Evolutionary conservation across 169 alveolate genomes (phyloP).

Genomic region (Plasmodium knowlesi): DNA sequence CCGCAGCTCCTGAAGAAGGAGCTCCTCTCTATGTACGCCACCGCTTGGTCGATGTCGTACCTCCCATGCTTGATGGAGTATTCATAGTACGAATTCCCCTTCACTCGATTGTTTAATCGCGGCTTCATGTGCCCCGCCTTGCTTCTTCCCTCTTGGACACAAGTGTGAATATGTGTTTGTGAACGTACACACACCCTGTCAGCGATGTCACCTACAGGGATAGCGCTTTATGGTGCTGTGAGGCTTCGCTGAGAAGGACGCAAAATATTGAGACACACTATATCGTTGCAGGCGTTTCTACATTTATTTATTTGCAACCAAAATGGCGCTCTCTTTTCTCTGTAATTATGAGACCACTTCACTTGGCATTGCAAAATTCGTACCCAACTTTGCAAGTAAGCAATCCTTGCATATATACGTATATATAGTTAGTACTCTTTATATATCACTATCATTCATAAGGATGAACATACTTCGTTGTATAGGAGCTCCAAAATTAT

Average conservation of each 20-base stretch:
- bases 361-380: neutral
- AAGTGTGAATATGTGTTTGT: neutral
- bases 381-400: neutral
- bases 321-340: neutral
- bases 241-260: neutral
- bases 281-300: neutral
- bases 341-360: neutral
- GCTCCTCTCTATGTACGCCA: slow-evolving; percentile 9
- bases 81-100: slow-evolving; percentile 51
- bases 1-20: slow-evolving; percentile 20
- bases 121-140: slow-evolving; percentile 9
- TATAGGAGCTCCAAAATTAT: neutral
- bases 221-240: neutral
- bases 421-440: neutral
- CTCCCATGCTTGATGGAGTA: slow-evolving; percentile 15
- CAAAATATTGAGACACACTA: neutral
- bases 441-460: neutral
- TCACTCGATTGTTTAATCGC: slow-evolving; percentile 30
- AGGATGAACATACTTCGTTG: neutral
- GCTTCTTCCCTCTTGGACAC: neutral
- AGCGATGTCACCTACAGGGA: neutral
- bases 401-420: neutral
- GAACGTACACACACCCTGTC: neutral
- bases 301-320: neutral
- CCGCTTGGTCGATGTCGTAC: slow-evolving; percentile 33